These are phyloP conservation scores for Aeschynomene evenia DNA, from an alignment of 306 rosid species.

Conservation along the genomic window DNA sequence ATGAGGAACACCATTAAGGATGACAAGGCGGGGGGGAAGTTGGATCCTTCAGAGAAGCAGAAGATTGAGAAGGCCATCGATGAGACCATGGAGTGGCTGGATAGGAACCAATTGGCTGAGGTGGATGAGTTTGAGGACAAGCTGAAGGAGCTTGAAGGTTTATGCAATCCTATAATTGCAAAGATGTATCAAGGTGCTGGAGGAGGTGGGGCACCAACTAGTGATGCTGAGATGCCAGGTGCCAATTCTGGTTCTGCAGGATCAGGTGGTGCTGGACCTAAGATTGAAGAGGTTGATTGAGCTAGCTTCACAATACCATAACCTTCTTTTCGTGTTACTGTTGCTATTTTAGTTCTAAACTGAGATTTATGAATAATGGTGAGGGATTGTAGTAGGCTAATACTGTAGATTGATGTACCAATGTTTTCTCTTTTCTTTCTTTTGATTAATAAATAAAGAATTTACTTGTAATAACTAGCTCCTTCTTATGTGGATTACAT, in stretches of 20 bases:
- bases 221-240: conserved; percentile 14
- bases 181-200: neutral
- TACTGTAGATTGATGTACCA: neutral
- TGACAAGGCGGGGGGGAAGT: neutral
- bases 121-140: neutral
- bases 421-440: neutral
- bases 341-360: neutral
- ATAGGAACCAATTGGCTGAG: neutral
- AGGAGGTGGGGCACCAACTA: neutral
- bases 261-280: conserved; percentile 28
- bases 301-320: neutral
- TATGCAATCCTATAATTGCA: neutral
- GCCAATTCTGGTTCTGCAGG: neutral
- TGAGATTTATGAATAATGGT: neutral
- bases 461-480: neutral
- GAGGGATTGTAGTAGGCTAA: neutral
- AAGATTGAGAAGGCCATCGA: neutral
- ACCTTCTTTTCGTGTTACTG: neutral
- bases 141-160: neutral
- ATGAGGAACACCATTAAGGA: neutral
- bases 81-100: neutral
- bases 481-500: too few species aligned
- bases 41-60: neutral
- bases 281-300: conserved; percentile 34
- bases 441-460: neutral